A percentile compares a stretch with the other conserved stretches of the same genome.
Conservation (phyloP, 2,329 filamentous ascomycete genomes). For the Colletotrichum theobromicola region DNA sequence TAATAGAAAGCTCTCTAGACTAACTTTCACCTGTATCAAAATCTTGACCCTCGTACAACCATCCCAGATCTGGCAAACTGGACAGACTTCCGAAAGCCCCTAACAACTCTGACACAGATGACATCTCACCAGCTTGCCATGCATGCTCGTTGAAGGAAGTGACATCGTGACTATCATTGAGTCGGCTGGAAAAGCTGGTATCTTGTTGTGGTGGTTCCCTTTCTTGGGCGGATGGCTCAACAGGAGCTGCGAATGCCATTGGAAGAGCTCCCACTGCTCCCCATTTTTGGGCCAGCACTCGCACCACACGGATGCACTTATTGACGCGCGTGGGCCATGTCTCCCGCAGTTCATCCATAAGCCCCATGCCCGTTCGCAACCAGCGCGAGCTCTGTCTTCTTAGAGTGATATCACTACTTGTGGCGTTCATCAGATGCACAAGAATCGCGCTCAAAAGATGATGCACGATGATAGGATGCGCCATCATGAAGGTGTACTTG, state of each 20-base stretch:
- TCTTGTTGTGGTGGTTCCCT: not conserved
- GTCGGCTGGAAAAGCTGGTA: not conserved
- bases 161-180: not conserved
- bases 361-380: not conserved
- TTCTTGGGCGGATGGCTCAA: not conserved
- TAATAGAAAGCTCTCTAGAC: not conserved
- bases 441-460: not conserved
- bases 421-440: not conserved
- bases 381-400: not conserved
- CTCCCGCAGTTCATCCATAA: not conserved
- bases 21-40: not conserved
- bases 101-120: not conserved
- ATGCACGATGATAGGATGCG: not conserved
- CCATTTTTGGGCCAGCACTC: not conserved
- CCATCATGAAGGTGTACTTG: not conserved
- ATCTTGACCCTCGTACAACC: not conserved
- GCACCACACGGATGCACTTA: not conserved
- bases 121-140: not conserved
- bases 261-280: not conserved
- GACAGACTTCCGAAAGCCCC: not conserved
- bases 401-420: not conserved
- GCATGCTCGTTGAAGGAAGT: not conserved
- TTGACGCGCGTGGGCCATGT: not conserved
- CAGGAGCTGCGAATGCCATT: not conserved
- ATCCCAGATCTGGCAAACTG: not conserved